Evolutionary conservation across 768 basidiomycete species (phyloP), one percentile per base, ranked within the genome.

Genomic region (Dictyophora rubrovolvata): DNA sequence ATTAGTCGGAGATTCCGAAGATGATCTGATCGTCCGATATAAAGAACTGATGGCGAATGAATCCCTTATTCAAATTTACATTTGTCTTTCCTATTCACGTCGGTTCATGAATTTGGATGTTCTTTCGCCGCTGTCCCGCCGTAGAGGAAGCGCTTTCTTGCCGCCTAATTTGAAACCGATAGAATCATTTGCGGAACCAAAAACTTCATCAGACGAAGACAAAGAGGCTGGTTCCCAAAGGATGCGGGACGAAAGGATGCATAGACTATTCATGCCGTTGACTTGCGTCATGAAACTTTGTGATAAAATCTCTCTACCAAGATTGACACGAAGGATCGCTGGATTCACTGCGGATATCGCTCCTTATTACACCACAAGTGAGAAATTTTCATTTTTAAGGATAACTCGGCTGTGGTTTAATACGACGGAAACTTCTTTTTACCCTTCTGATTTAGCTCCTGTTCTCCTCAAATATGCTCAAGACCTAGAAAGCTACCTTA

Each of bases 401-500:
- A n/a, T 21, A 48, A 48, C 2, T 48, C 4, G 6, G 23, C n/a
- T 46, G 28, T 17, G 1, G 17, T 5, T 55, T 14, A 9, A 5
- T 5, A 8, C 37, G 20, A 48, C 18, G 47, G 18, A 16, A 22
- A 18, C 14, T 42, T 21, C 36, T 7, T 7, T 20, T 56, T 18
- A 48, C 33, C 17, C 48, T 18, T 22, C 7, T 16, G 14, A n/a
- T n/a, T n/a, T 18, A 56, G 55, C 34, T 8, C 46, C 55, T 28
- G 42, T 56, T 17, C 47, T 56, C 18, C 33, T 56, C 21, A 56
- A 56, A 48, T 56, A 48, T 18, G 46, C 46, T 16, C 55, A 56
- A n/a, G 55, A 56, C 23, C 37, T 56, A 10, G 42, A 56, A 33
- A 56, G 46, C 12, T 56, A 49, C 22, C n/a, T 56, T 5, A 22